phyloP scores from a whole-genome alignment of 202 grass and related monocot species.

The Dendrocalamus latiflorus region DNA sequence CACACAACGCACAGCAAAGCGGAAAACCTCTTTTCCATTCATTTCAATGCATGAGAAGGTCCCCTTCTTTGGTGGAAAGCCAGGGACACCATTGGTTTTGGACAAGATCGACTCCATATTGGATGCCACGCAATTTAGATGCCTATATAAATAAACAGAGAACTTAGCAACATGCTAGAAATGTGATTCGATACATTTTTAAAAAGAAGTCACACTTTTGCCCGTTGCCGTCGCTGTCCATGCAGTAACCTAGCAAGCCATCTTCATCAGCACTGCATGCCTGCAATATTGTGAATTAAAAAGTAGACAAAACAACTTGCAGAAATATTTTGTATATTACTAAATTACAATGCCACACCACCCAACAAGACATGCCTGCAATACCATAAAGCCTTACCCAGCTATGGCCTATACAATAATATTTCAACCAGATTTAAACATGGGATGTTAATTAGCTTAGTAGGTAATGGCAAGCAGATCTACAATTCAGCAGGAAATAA shows the following conservation, averaged over 20 bases:
- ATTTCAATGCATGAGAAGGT: conserved; percentile 84
- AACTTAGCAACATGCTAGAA: conserved; percentile 2
- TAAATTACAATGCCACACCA: not conserved
- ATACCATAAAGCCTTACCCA: not conserved
- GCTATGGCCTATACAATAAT: not conserved
- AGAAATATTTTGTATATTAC: not conserved
- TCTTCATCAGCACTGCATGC: conserved; percentile 73
- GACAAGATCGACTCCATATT: conserved; percentile 33
- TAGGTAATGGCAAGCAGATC: not conserved
- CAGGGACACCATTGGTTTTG: conserved; percentile 55
- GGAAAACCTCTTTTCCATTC: conserved; percentile 98
- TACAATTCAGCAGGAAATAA: conserved; percentile 27
- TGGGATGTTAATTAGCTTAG: not conserved
- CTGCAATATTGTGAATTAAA: conserved; percentile 47
- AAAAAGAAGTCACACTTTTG: conserved; percentile 53
- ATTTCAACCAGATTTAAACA: not conserved
- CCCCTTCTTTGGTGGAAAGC: conserved; percentile 70
- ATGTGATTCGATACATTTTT: not conserved
- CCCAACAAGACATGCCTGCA: not conserved
- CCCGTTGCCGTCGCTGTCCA: conserved; percentile 78
- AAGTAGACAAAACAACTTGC: conserved; percentile 14
- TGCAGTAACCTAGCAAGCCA: conserved; percentile 76
- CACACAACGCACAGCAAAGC: conserved; percentile 85
- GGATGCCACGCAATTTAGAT: conserved; percentile 39
- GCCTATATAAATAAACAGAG: conserved; percentile 37